Conservation (phyloP, 805 yeast species). For the Millerago galiae region DNA sequence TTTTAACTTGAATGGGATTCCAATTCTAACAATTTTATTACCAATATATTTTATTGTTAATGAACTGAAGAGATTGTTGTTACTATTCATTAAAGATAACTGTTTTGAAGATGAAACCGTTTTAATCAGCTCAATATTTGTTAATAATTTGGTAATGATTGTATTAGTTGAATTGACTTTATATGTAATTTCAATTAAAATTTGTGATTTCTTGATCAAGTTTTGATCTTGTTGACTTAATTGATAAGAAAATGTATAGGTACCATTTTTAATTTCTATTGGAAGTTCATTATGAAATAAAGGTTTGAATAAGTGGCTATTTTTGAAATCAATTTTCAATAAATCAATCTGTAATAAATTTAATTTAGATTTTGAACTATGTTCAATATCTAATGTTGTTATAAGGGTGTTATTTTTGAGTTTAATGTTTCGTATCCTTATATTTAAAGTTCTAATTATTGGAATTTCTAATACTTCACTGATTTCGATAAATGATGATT, state of each 20-base stretch:
- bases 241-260: constrained; percentile 23
- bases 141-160: constrained; percentile 14
- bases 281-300: constrained; percentile 20
- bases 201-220: constrained; percentile 1
- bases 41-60: constrained; percentile 56
- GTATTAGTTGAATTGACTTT: constrained; percentile 10
- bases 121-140: constrained; percentile 3
- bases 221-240: constrained; percentile 9
- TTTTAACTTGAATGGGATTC: constrained; percentile 55
- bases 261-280: constrained; percentile 20
- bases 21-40: constrained; percentile 50
- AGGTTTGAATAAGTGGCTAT: constrained; percentile 15
- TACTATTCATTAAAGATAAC: neutral
- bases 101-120: constrained; percentile 13
- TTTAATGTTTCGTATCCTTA: constrained; percentile 40
- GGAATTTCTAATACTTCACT: constrained; percentile 15
- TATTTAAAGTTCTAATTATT: constrained; percentile 33
- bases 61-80: neutral
- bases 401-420: constrained; percentile 41
- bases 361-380: constrained; percentile 33
- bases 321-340: constrained; percentile 15
- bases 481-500: neutral
- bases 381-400: constrained; percentile 43
- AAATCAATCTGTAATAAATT: constrained; percentile 13
- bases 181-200: constrained; percentile 9